Evolutionary conservation across 2,329 filamentous ascomycete genomes (phyloP).

Genomic region (Cladosporium sp.): DNA sequence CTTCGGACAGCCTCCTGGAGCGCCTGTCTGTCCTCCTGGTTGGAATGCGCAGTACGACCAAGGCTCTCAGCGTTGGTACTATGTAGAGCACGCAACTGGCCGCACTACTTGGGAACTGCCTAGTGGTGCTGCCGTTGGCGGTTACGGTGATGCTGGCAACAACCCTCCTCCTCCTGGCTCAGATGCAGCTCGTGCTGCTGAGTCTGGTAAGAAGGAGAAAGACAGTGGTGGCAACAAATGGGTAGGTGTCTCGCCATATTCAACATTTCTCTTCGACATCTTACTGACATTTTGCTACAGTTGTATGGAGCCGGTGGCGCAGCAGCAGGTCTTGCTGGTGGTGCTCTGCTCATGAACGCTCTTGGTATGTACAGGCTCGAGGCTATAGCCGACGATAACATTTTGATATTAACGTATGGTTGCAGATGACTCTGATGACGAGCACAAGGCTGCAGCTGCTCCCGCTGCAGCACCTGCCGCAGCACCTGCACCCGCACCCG

Average conservation of each 20-base stretch:
- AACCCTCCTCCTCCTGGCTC: slow-evolving; percentile 21
- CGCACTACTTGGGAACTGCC: slow-evolving; percentile 66
- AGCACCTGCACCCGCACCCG: background rate
- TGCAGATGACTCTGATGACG: slow-evolving; percentile 39
- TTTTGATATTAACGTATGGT: slow-evolving; percentile 22
- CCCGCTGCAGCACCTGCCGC: slow-evolving; percentile 19
- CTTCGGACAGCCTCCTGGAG: slow-evolving; percentile 30
- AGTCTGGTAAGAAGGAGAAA: slow-evolving; percentile 10
- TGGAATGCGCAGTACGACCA: slow-evolving; percentile 66
- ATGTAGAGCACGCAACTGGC: slow-evolving; percentile 61
- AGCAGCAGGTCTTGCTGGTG: slow-evolving; percentile 57
- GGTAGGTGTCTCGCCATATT: background rate
- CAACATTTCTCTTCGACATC: background rate
- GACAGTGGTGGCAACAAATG: slow-evolving; percentile 19
- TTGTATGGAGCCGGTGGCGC: slow-evolving; percentile 60
- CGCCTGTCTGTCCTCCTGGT: slow-evolving; percentile 57
- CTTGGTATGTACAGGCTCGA: slow-evolving; percentile 49
- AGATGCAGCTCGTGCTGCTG: slow-evolving; percentile 16
- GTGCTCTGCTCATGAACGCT: slow-evolving; percentile 58
- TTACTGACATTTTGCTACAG: background rate
- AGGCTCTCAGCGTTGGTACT: slow-evolving; percentile 63
- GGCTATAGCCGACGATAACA: background rate
- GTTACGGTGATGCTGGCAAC: slow-evolving; percentile 31
- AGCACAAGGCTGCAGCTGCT: slow-evolving; percentile 27
- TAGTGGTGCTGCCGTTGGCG: slow-evolving; percentile 24